Percentiles rank a stretch among this genome's conserved stretches.
Conservation (phyloP, 148 eudicot species). For the Nyssa sinensis region DNA sequence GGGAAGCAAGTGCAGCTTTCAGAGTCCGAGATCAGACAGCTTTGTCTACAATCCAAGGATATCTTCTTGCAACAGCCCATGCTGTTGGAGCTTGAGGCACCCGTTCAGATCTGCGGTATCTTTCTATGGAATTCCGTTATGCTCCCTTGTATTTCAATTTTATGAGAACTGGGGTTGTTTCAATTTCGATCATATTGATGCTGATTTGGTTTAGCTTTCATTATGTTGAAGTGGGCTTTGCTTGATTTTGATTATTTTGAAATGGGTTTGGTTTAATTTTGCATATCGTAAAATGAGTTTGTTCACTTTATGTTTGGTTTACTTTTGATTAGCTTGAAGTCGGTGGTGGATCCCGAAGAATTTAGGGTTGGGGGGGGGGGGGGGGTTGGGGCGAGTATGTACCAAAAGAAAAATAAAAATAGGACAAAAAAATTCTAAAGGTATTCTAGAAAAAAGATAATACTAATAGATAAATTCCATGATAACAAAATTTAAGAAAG, state of each 20-base stretch:
- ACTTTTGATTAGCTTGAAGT: too few relatives aligned
- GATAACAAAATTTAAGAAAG: too few relatives aligned
- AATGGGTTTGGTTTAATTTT: background rate
- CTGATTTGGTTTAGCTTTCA: conserved; percentile 1
- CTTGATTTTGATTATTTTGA: background rate
- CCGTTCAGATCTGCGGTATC: conserved; percentile 86
- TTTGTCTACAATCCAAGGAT: conserved; percentile 65
- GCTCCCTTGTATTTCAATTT: background rate
- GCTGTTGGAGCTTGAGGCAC: conserved; percentile 84
- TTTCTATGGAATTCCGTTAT: conserved; percentile 3
- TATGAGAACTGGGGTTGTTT: background rate
- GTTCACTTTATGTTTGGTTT: too few relatives aligned
- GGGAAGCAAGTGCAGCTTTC: conserved; percentile 85
- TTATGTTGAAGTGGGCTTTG: background rate
- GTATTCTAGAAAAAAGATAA: too few relatives aligned
- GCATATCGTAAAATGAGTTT: background rate
- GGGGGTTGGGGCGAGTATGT: too few relatives aligned
- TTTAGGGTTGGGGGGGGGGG: too few relatives aligned
- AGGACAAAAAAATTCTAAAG: too few relatives aligned
- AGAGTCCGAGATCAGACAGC: conserved; percentile 84
- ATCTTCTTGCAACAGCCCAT: conserved; percentile 75
- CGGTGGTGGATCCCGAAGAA: too few relatives aligned
- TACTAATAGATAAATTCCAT: too few relatives aligned
- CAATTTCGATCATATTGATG: background rate
- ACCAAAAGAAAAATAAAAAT: too few relatives aligned